Evolutionary conservation across 768 basidiomycete genomes (phyloP).

Genomic region (Leccinellum luteum): DNA sequence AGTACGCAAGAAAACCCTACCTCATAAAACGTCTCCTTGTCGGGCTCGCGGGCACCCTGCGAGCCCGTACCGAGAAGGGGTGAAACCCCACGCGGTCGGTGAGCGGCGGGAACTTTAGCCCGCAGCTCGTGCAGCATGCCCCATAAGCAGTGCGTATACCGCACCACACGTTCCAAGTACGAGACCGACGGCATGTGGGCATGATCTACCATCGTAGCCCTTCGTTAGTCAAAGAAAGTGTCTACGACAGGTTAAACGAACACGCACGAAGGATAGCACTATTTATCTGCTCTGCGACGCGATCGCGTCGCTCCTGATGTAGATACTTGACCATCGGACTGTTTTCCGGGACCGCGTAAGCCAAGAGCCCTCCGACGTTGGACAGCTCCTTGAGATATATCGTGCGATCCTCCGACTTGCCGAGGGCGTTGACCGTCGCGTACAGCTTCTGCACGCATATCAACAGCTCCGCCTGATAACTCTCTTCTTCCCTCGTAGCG

Average conservation of each 20-base stretch:
- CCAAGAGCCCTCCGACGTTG: constrained; percentile 74
- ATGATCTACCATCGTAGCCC: constrained; percentile 39
- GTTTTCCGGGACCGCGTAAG: constrained; percentile 77
- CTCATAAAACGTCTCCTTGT: constrained; percentile 36
- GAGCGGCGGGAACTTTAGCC: constrained; percentile 41
- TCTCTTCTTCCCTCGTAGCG: constrained; percentile 34
- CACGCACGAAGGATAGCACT: constrained; percentile 78
- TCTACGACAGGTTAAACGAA: neutral
- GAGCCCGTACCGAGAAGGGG: constrained; percentile 38
- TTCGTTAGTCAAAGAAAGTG: constrained; percentile 2
- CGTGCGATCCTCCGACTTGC: constrained; percentile 51
- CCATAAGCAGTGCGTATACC: constrained; percentile 67
- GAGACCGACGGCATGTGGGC: constrained; percentile 53
- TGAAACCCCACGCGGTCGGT: constrained; percentile 41
- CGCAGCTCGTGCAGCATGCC: constrained; percentile 49
- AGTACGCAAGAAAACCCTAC: constrained; percentile 24
- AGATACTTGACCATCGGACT: constrained; percentile 78
- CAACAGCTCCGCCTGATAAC: constrained; percentile 47
- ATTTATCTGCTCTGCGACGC: constrained; percentile 86
- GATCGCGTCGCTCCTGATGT: constrained; percentile 70
- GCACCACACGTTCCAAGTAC: constrained; percentile 58
- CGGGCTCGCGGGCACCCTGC: constrained; percentile 24
- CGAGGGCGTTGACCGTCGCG: constrained; percentile 55
- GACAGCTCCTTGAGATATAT: constrained; percentile 68
- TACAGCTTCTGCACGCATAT: constrained; percentile 66